Conservation (phyloP, 148 eudicot genomes). For the Chenopodium album region DNA sequence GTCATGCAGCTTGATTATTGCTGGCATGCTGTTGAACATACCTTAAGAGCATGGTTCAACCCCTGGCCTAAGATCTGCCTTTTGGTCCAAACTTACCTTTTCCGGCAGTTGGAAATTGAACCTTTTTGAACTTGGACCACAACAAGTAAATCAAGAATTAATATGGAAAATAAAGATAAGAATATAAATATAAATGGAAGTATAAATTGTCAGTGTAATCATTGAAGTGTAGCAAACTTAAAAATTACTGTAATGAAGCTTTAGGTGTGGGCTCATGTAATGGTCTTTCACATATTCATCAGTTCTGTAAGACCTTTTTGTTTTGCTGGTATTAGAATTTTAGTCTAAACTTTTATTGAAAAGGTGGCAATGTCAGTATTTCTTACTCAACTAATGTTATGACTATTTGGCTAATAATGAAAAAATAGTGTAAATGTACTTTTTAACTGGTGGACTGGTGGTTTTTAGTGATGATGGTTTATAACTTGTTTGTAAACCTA, state of each 20-base stretch:
- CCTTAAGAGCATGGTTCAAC: conserved; percentile 11
- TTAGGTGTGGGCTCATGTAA: conserved; percentile 22
- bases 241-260: conserved; percentile 11
- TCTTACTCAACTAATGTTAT: conserved; percentile 5
- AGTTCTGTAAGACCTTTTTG: not conserved
- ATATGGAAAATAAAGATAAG: not conserved
- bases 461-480: too few relatives aligned
- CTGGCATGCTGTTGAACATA: conserved; percentile 3
- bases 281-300: conserved; percentile 14
- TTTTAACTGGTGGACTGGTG: too few relatives aligned
- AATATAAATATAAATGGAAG: not conserved
- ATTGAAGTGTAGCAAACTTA: conserved; percentile 24
- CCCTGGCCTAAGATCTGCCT: conserved; percentile 14
- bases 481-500: too few relatives aligned
- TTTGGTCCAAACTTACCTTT: conserved; percentile 27
- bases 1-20: conserved; percentile 15
- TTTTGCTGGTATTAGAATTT: conserved; percentile 1
- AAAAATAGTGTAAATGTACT: too few relatives aligned
- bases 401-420: not conserved
- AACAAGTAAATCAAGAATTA: not conserved
- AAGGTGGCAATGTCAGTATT: conserved; percentile 17
- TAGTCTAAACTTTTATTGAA: conserved; percentile 5
- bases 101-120: conserved; percentile 9
- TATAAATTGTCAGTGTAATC: conserved; percentile 22
- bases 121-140: conserved; percentile 34